Evolutionary conservation across 306 rosid species (phyloP), one percentile per base, ranked within the genome.

Genomic region (Quercus glauca): DNA sequence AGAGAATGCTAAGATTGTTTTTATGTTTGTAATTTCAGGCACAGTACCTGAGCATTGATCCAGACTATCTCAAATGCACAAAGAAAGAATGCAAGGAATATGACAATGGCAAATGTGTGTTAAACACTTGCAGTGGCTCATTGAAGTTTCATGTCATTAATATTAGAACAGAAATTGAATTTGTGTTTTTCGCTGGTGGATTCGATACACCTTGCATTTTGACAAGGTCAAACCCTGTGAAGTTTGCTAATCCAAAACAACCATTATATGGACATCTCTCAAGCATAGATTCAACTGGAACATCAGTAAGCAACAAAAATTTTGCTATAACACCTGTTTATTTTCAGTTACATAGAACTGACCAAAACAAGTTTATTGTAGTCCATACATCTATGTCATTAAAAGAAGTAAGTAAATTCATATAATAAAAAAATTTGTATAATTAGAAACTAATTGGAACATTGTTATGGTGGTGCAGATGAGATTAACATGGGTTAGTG

Each of bases 401-500:
- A 37, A 37, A 37, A 37, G 45, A 37, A 2, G 11, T 37, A 37
- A 37, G 0, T 37, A 37, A 37, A 2, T 37, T 37, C 7, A 37
- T 37, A 37, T 8, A 37, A 37, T 37, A 37, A 37, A 37, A 35
- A 37, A 37, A 37, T 0, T 7, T 37, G 11, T 8, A 37, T 37
- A 8, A 3, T 8, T 37, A 37, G 65, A 1, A 21, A 19, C 29
- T n/a, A 74, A 60, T 75, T 43, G 49, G 1, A 12, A 21, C 29
- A 55, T 35, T 12, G 55, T 21, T 41, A 31, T 79, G 82, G 55
- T 71, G 35, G 3, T 84, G 78, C 84, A 92, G 98, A 91, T 94
- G 97, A 88, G 84, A 83, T 61, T 89, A 79, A 91, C 93, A 68
- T 92, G 98, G 97, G 91, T 94, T 69, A 94, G 98, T 78, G 96